Evolutionary conservation across 768 basidiomycete species (phyloP), one percentile per base, ranked within the genome.

Genomic region (Tubosaeta brunneosetosa): DNA sequence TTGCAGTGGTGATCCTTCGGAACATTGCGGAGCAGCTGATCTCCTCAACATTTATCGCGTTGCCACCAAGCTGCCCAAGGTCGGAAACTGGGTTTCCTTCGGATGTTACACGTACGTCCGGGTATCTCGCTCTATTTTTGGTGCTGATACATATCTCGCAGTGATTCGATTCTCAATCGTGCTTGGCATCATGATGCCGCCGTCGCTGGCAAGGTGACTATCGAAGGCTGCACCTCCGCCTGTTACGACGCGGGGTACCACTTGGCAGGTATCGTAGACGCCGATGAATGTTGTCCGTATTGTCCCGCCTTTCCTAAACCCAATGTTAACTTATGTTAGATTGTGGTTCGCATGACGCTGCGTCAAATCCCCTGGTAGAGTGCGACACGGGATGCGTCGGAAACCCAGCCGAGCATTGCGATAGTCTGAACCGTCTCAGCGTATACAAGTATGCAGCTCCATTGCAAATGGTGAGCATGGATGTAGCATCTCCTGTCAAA

Each of bases 21-120:
- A 89, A 62, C 62, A 65, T 3, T 88, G 86, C 60, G 88, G 86
- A 45, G 81, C 79, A 2, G 79, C 77, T 2, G 65, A 72, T 62
- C 78, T 75, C 26, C 73, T 89, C 16, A 83, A 82, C 58, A 63
- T 88, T 5, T 88, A 81, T 68, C 81, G 76, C 77, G 85, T 76
- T 57, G 84, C 86, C 13, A 66, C 67, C 32, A 50, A 71, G 13
- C 82, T 85, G 29, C 81, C 87, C 16, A 77, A 4, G 77, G 65
- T 47, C 10, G 17, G 37, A 17, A 38, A 38, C 17, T 38, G 38
- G 12, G 22, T 22, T 40, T 22, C 8, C 17, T 8, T 40, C 19
- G 10, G 38, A 9, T 38, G 37, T 38, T 11, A 19, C 17, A 19
- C 37, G 37, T 38, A 10, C 9, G 37, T 38, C n/a, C n/a, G 9